These are phyloP conservation scores for Citrus sp. DNA, from an alignment of 345 rosid genomes.

Conservation along the genomic window DNA sequence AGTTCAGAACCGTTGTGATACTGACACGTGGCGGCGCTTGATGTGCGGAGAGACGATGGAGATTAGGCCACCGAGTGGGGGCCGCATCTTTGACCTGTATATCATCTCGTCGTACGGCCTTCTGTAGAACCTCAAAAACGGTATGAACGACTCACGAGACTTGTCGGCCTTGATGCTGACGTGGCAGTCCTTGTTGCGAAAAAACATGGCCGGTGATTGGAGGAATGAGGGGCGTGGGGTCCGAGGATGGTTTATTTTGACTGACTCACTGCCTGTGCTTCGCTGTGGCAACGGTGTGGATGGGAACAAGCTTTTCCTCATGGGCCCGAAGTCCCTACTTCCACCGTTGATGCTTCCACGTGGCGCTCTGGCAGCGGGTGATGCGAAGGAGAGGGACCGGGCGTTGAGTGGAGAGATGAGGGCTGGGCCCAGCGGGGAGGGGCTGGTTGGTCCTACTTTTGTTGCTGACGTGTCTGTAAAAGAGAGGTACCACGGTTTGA, in stretches of 20 bases:
- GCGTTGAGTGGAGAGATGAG: constrained; percentile 63
- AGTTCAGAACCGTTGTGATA: constrained; percentile 77
- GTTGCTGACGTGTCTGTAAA: constrained; percentile 57
- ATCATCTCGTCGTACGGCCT: constrained; percentile 93
- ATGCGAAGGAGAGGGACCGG: constrained; percentile 74
- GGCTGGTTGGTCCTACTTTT: constrained; percentile 42
- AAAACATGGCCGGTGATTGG: constrained; percentile 86
- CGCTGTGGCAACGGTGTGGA: constrained; percentile 85
- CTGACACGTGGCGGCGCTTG: constrained; percentile 75
- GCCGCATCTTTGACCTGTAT: constrained; percentile 82
- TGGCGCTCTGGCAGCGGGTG: constrained; percentile 65
- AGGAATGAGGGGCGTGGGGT: constrained; percentile 85
- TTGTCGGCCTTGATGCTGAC: constrained; percentile 46
- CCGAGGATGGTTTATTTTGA: constrained; percentile 29
- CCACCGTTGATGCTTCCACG: constrained; percentile 34
- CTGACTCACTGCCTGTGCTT: constrained; percentile 19
- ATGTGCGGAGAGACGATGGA: constrained; percentile 73
- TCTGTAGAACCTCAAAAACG: constrained; percentile 66
- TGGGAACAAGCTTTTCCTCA: constrained; percentile 57
- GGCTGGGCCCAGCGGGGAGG: constrained; percentile 46
- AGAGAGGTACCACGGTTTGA: constrained; percentile 93
- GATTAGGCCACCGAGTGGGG: constrained; percentile 85
- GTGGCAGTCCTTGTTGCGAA: constrained; percentile 54
- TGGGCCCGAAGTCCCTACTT: neutral
- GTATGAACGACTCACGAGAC: constrained; percentile 73